These are phyloP conservation scores for Leucocoprinus sp. DNA, from an alignment of 768 basidiomycete species.

Conservation along the genomic window DNA sequence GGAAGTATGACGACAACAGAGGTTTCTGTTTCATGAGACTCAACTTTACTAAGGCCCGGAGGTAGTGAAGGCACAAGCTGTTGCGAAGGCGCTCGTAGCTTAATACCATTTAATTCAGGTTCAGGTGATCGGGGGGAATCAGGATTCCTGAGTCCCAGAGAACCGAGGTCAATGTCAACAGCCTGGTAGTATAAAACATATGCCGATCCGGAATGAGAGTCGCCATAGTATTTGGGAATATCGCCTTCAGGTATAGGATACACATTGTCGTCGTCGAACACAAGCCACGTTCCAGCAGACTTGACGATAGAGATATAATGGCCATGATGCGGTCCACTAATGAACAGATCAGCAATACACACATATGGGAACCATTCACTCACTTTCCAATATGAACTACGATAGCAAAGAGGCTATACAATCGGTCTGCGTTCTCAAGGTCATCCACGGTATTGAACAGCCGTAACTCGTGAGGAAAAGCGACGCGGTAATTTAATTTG, in stretches of 20 bases:
- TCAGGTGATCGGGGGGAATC: slow-evolving; percentile 19
- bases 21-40: slow-evolving; percentile 17
- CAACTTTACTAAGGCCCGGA: slow-evolving; percentile 17
- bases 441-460: slow-evolving; percentile 97
- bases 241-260: slow-evolving; percentile 82
- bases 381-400: slow-evolving; percentile 99
- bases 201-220: slow-evolving; percentile 78
- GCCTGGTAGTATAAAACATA: slow-evolving; percentile 98
- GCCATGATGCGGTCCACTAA: slow-evolving; percentile 94
- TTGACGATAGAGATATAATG: slow-evolving; percentile 97
- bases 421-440: slow-evolving; percentile 79
- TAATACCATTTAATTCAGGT: slow-evolving; percentile 16
- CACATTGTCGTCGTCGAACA: slow-evolving; percentile 95
- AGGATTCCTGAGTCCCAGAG: slow-evolving; percentile 53
- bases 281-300: slow-evolving; percentile 74
- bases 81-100: slow-evolving; percentile 15
- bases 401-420: slow-evolving; percentile 93
- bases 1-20: slow-evolving; percentile 20
- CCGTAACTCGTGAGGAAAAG: slow-evolving; percentile 90
- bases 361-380: slow-evolving; percentile 27
- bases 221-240: slow-evolving; percentile 92
- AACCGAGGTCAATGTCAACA: slow-evolving; percentile 68
- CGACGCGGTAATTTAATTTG: slow-evolving; percentile 94
- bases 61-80: slow-evolving; percentile 21
- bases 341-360: slow-evolving; percentile 13